phyloP scores from a whole-genome alignment of 305 asterid genomes.

The Solanum chacoense region DNA sequence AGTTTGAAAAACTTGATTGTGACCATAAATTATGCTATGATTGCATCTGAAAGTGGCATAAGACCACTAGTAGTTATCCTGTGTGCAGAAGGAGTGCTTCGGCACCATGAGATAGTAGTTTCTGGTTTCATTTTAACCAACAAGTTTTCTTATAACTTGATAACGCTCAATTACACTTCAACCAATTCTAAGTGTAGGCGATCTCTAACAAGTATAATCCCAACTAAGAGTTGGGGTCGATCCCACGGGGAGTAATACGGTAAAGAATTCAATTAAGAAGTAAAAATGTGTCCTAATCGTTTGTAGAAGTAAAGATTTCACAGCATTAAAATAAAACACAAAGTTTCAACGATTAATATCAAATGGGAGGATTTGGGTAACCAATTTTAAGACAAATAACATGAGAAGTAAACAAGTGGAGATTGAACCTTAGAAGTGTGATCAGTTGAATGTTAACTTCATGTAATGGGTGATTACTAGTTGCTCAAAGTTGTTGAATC shows the following conservation, averaged over 20 bases:
- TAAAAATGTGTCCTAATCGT: too few species aligned
- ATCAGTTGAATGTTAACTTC: too few species aligned
- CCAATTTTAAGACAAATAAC: too few species aligned
- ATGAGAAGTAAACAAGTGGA: too few species aligned
- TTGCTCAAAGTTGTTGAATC: too few species aligned
- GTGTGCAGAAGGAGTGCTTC: conserved; percentile 1
- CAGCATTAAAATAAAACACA: too few species aligned
- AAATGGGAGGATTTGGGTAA: too few species aligned
- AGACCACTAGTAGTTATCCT: neutral
- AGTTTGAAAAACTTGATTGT: neutral
- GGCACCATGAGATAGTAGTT: neutral
- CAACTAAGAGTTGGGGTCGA: neutral
- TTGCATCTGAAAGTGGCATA: conserved; percentile 4
- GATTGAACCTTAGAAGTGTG: too few species aligned
- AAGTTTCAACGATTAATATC: too few species aligned
- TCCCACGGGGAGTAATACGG: neutral
- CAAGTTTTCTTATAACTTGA: neutral
- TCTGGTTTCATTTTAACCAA: neutral
- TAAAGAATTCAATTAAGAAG: too few species aligned
- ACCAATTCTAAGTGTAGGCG: neutral
- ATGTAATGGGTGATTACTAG: too few species aligned
- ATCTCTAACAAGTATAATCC: neutral
- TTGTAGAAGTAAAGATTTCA: too few species aligned
- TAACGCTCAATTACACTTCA: neutral
- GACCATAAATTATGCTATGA: neutral